Conservation (phyloP, 257 asterid species). For the Solanum sitiens region DNA sequence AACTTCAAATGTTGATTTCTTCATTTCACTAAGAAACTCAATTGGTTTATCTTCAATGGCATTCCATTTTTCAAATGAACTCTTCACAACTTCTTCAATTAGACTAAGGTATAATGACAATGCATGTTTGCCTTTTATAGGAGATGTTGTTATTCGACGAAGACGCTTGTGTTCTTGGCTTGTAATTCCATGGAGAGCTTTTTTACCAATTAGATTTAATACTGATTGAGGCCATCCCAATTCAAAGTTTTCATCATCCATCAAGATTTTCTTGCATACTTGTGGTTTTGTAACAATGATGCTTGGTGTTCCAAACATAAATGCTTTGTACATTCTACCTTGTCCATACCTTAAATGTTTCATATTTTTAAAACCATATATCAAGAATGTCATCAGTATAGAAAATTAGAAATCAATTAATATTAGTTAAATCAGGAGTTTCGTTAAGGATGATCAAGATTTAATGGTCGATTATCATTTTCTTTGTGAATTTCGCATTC, state of each 20-base stretch:
- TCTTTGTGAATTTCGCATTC: not conserved
- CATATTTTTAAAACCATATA: not conserved
- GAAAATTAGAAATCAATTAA: not conserved
- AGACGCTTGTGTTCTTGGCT: conserved; percentile 2
- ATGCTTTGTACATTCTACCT: conserved; percentile 1
- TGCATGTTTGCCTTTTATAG: not conserved
- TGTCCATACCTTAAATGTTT: not conserved
- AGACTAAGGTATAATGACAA: not conserved
- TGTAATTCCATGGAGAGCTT: conserved; percentile 3
- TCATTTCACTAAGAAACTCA: conserved; percentile 12
- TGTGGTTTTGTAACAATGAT: conserved; percentile 3
- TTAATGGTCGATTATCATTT: not conserved
- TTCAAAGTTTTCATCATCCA: conserved; percentile 5
- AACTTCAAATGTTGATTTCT: not conserved
- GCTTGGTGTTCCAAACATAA: conserved; percentile 3
- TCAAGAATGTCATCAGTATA: not conserved
- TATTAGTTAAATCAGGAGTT: not conserved
- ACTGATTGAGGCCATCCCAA: conserved; percentile 6
- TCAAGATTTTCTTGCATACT: conserved; percentile 1
- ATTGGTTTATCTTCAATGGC: not conserved
- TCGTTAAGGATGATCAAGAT: not conserved
- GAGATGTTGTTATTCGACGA: conserved; percentile 1
- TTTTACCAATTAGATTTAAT: not conserved
- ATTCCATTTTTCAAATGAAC: not conserved
- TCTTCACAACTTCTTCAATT: not conserved